Evolutionary conservation across 768 basidiomycete genomes (phyloP), one percentile per base, ranked within the genome.

Genomic region (Mycena galopus): DNA sequence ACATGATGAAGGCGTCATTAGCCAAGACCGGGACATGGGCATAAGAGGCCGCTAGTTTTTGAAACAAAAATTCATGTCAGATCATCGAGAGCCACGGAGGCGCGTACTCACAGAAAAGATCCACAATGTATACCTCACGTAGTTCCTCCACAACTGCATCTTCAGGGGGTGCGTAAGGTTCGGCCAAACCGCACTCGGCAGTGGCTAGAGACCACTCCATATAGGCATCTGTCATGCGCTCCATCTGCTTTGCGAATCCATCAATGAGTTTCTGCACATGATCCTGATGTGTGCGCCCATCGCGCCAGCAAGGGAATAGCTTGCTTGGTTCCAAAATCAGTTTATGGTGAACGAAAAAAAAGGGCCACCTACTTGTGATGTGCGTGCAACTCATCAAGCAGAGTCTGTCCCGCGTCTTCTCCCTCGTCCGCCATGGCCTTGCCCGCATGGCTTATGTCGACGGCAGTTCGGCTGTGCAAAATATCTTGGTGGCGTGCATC

Each of bases 381-480:
- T 8, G 11, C 29, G 19, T 17, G 56, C 30, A 57, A 14, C 9
- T 29, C 21, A 19, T 59, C 35, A 2, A 59, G 37, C 17, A 39
- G 35, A 10, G 35, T 59, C 23, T 23, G 35, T 10, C 4, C 9
- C 2, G 44, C 39, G 7, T 16, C 29, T 5, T 10, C 39, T 35
- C 2, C 16, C 10, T 62, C 60, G 3, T 62, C 60, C 1, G 39
- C n/a, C 29, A 63, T 10, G 1, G 44, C 61, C 29, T 50, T 44
- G 4, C 61, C 61, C 4, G 61, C 61, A 32, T 63, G 61, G 30
- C 61, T 63, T 19, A 63, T 47, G 29, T 63, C 61, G 8, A 12
- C 61, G 10, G 61, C 29, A 21, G 47, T 50, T 4, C 23, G 42
- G 4, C 61, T 44, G 3, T 30, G 44, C 2, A 63, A 19, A 7